phyloP scores from a whole-genome alignment of 352 stramenopile genomes.

The Phytophthora melonis region DNA sequence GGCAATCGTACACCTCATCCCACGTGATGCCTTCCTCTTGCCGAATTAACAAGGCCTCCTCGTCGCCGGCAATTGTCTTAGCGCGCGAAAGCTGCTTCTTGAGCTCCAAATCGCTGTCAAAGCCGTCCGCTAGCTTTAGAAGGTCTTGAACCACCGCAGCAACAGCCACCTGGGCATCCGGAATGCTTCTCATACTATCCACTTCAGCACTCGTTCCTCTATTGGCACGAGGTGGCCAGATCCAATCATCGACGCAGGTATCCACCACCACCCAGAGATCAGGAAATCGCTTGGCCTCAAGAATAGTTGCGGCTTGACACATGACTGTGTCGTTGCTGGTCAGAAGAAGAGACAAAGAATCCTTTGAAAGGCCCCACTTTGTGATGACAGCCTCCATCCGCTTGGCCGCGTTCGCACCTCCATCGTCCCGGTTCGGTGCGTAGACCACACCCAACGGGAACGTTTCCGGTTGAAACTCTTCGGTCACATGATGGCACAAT shows the following conservation, averaged over 20 bases:
- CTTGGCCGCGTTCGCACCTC: slow-evolving; percentile 2
- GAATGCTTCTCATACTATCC: neutral
- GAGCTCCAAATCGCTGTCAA: slow-evolving; percentile 14
- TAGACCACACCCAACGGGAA: slow-evolving; percentile 5
- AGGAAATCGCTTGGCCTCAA: slow-evolving; percentile 14
- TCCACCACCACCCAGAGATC: slow-evolving; percentile 16
- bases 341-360: slow-evolving; percentile 16
- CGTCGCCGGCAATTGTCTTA: neutral
- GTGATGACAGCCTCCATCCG: neutral
- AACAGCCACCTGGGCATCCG: slow-evolving; percentile 5
- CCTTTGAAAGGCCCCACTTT: slow-evolving; percentile 7
- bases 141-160: slow-evolving; percentile 3
- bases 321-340: slow-evolving; percentile 15
- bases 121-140: neutral
- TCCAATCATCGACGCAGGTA: slow-evolving; percentile 1
- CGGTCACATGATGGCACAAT: slow-evolving; percentile 18
- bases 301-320: slow-evolving; percentile 7
- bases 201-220: neutral
- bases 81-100: slow-evolving; percentile 18
- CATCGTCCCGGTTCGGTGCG: slow-evolving; percentile 1
- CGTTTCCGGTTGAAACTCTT: slow-evolving; percentile 16
- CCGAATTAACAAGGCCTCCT: slow-evolving; percentile 11
- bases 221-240: neutral
- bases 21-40: slow-evolving; percentile 22
- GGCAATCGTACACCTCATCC: slow-evolving; percentile 36